Evolutionary conservation across 768 basidiomycete genomes (phyloP).

Genomic region (Mycena belliarum): DNA sequence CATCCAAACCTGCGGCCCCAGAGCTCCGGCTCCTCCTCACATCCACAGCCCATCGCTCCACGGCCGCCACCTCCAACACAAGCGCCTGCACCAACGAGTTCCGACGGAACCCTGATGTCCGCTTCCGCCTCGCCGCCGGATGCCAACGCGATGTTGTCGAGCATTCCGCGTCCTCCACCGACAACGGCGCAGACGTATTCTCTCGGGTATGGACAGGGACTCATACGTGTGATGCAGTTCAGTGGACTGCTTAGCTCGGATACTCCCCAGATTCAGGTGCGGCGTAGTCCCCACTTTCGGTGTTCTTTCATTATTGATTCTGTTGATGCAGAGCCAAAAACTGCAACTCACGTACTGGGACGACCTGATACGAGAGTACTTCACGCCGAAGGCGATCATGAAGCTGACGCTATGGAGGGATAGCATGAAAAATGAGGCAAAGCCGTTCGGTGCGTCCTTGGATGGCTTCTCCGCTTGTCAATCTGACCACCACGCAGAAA

Average conservation of each 20-base stretch:
- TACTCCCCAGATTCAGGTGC: conserved; percentile 12
- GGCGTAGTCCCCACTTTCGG: background rate
- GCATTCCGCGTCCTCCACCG: conserved; percentile 9
- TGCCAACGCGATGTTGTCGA: background rate
- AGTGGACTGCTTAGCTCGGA: conserved; percentile 61
- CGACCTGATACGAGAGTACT: conserved; percentile 64
- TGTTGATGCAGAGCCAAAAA: conserved; percentile 43
- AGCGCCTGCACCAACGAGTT: conserved; percentile 10
- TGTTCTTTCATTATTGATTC: background rate
- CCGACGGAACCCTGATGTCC: conserved; percentile 21
- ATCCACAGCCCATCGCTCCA: conserved; percentile 24
- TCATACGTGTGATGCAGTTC: conserved; percentile 67
- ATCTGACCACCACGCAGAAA: conserved; percentile 49
- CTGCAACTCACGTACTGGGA: conserved; percentile 69
- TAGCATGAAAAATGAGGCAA: conserved; percentile 75
- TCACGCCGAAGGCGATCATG: conserved; percentile 69
- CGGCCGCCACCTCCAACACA: conserved; percentile 9
- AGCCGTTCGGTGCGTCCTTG: conserved; percentile 70
- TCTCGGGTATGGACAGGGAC: conserved; percentile 62
- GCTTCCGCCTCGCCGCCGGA: conserved; percentile 21
- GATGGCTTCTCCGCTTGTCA: background rate
- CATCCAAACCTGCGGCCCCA: conserved; percentile 20
- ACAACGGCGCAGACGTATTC: conserved; percentile 23
- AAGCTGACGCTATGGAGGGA: conserved; percentile 89
- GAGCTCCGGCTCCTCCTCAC: conserved; percentile 20